Conservation (phyloP, 192 early-diverging fungal species). For the Coemansia sp. region DNA sequence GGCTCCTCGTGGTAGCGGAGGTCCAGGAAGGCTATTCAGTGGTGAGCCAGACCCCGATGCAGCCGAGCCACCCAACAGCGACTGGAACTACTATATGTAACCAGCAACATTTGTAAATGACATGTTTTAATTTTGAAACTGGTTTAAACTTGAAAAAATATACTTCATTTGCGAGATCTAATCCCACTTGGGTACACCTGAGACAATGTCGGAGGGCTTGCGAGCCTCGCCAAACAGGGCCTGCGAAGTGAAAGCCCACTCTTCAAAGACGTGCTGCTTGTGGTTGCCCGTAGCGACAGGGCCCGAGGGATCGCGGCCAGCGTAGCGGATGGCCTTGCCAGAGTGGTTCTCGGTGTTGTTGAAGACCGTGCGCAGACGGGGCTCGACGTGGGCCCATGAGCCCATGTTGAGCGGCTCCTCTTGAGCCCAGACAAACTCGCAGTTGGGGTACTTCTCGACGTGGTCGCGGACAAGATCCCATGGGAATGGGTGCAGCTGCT, state of each 20-base stretch:
- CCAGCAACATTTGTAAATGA: background rate
- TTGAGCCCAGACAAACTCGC: constrained; percentile 93
- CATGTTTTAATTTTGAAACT: background rate
- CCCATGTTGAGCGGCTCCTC: constrained; percentile 97
- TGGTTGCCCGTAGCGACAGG: constrained; percentile 93
- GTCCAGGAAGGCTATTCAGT: constrained; percentile 27
- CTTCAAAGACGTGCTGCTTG: constrained; percentile 90
- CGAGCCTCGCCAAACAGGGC: constrained; percentile 73
- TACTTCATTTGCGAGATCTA: constrained; percentile 9
- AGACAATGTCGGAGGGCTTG: constrained; percentile 69
- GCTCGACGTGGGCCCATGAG: constrained; percentile 86
- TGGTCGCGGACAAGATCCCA: constrained; percentile 87
- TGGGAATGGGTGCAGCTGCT: constrained; percentile 96
- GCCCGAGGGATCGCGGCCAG: constrained; percentile 88
- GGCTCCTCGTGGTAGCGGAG: constrained; percentile 10
- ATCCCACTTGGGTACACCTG: constrained; percentile 74
- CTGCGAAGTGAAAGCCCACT: constrained; percentile 71
- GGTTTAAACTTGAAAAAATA: constrained; percentile 10
- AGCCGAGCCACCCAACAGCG: constrained; percentile 29
- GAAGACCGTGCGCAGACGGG: constrained; percentile 82
- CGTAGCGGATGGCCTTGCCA: constrained; percentile 69
- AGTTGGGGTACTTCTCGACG: constrained; percentile 88
- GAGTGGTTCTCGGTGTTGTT: constrained; percentile 72
- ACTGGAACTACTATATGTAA: constrained; percentile 45
- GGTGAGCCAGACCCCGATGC: constrained; percentile 50